Base-by-base conservation (phyloP, 2,329 filamentous ascomycete species). In the Epicoccum sorghinum region DNA sequence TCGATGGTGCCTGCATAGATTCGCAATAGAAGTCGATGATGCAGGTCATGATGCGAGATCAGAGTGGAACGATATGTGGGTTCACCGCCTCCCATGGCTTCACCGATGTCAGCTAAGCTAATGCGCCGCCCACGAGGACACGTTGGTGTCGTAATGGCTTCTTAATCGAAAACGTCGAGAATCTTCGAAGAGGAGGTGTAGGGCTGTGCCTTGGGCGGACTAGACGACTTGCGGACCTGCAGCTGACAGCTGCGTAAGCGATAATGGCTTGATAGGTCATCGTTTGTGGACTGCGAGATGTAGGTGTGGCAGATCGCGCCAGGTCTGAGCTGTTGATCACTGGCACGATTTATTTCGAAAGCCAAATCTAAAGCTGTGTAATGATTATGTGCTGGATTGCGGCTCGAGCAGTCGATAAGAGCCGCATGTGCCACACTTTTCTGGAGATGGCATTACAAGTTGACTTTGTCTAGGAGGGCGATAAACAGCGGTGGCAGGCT, bases 231-330 rank as follows among this genome's bases (percentile, higher is more conserved):
- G 46, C 35, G 61, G 57, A 66, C 61, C 63, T 67, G 64, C 64
- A 67, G 62, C 64, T 67, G 64, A 67, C 62, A 64, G 47, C 52
- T 51, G 47, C 43, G 43, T 51, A 45, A 53, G 52, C 47, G 42
- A 41, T 24, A 14, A 42, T 46, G 40, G 48, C 30, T 47, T 32
- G 3, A 47, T 8, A 50, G 42, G 46, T 50, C 46, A 55, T 42
- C 46, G 42, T 41, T 47, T 42, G 29, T 46, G 37, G 24, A 25
- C 24, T 30, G 14, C 45, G 40, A 48, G 12, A 18, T 25, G 24
- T 40, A 22, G 40, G 52, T 41, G 46, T 46, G 36, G 40, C 14
- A 7, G 22, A 22, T 25, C 40, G 9, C 37, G 24, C 42, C 30
- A 30, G 25, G 25, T 42, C 42, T 30, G 47, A 37, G 42, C 29